Evolutionary conservation across 306 rosid genomes (phyloP), one percentile per base, ranked within the genome.

Genomic region (Hippophae gyantsensis): DNA sequence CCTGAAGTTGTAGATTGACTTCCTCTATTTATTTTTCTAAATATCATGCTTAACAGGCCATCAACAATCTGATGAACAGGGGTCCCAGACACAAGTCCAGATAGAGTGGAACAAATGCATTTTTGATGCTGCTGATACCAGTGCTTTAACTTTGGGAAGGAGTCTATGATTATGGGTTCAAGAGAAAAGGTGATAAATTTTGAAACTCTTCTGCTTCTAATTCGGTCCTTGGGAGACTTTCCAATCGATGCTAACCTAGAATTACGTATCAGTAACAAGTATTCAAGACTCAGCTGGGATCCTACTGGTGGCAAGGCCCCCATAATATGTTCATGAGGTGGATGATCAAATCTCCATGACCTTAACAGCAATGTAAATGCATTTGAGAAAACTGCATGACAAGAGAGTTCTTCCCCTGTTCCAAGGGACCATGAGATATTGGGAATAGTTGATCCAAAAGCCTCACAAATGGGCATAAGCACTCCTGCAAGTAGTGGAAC

Each of bases 71-170:
- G 95, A 79, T 78, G 81, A 73, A 79, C 84, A 57, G 89, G 69
- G 71, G 86, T 82, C 54, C 92, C 97, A 63, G 82, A 78, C 42
- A 58, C 74, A 66, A 82, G 86, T 66, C 83, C 87, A 62, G 87
- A 69, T 61, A 63, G 89, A 52, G 71, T 76, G 70, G 96, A 90
- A 62, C 82, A 86, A 64, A 90, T 87, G 71, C 97, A 81, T 72
- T 90, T 80, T 79, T 81, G 85, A 78, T 87, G 96, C 76, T 83
- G 86, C 69, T 64, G 81, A 69, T 87, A 81, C 96, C 98, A 90
- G 54, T 64, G 78, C 73, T 79, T 81, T 57, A 90, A 79, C 64
- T 76, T 90, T 43, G 95, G 96, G 82, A 87, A 90, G 74, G 82
- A 76, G 56, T 87, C 86, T 72, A 92, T 71, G 61, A 79, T 72